These are phyloP conservation scores for Chrysoporthe puriensis DNA, from an alignment of 2,329 filamentous ascomycete species.

Conservation along the genomic window DNA sequence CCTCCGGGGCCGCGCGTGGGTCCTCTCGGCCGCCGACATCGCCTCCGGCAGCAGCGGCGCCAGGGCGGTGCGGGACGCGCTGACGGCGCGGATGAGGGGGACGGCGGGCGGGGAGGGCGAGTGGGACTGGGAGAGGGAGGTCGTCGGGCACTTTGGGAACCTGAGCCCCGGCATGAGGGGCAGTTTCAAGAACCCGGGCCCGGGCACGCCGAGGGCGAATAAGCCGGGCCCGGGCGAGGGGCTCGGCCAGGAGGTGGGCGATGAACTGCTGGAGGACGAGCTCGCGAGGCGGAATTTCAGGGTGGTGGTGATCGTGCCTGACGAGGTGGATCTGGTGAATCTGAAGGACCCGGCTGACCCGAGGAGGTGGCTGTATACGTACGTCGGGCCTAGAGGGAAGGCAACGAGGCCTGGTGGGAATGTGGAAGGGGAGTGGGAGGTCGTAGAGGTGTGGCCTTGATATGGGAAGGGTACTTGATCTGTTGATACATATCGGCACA, in stretches of 20 bases:
- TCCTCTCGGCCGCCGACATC: slow-evolving; percentile 68
- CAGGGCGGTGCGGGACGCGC: slow-evolving; percentile 60
- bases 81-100: slow-evolving; percentile 67
- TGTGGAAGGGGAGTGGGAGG: slow-evolving; percentile 62
- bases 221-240: slow-evolving; percentile 48
- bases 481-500: background rate
- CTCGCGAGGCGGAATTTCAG: slow-evolving; percentile 77
- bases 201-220: slow-evolving; percentile 63
- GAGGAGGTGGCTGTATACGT: slow-evolving; percentile 69
- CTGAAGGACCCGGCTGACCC: slow-evolving; percentile 67
- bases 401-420: slow-evolving; percentile 38
- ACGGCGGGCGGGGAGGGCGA: slow-evolving; percentile 43
- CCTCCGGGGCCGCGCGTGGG: slow-evolving; percentile 73
- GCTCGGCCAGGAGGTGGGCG: slow-evolving; percentile 68
- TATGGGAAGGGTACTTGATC: no score
- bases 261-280: slow-evolving; percentile 63
- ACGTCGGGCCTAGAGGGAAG: slow-evolving; percentile 47
- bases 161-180: slow-evolving; percentile 79
- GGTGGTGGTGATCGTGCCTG: slow-evolving; percentile 79
- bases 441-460: slow-evolving; percentile 71
- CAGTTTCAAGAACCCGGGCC: slow-evolving; percentile 72
- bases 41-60: slow-evolving; percentile 54
- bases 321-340: slow-evolving; percentile 76
- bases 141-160: slow-evolving; percentile 91
- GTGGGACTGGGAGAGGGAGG: slow-evolving; percentile 80